These are phyloP conservation scores for Gymnopus androsaceus DNA, from an alignment of 1,284 basidiomycete genomes.

Conservation along the genomic window DNA sequence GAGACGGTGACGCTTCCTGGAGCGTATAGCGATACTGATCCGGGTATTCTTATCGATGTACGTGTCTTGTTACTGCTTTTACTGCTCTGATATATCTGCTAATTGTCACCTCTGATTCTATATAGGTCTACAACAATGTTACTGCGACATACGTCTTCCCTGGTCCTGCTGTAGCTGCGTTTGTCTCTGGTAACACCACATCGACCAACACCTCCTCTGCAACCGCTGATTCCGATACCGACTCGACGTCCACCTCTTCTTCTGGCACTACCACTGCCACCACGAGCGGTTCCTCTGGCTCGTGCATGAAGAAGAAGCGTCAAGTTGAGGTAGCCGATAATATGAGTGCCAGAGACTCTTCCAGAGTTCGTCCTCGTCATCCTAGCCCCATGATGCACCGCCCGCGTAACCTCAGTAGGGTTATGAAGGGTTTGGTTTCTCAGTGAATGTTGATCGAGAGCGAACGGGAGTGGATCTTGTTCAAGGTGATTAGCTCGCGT, in stretches of 20 bases:
- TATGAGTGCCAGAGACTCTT: background rate
- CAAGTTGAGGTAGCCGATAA: background rate
- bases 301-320: constrained; percentile 4
- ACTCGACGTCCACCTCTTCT: background rate
- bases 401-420: constrained; percentile 5
- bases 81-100: too few relatives aligned
- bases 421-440: constrained; percentile 5
- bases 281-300: background rate
- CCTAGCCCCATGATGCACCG: constrained; percentile 10
- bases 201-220: background rate
- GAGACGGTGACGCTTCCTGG: constrained; percentile 65
- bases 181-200: constrained; percentile 28
- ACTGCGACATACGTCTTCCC: constrained; percentile 48
- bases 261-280: background rate
- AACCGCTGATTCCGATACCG: constrained; percentile 7
- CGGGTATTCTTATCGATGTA: constrained; percentile 58
- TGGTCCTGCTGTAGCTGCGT: constrained; percentile 49
- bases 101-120: background rate
- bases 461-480: too few relatives aligned
- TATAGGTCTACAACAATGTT: constrained; percentile 33
- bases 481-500: too few relatives aligned
- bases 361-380: background rate
- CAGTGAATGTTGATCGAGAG: too few relatives aligned
- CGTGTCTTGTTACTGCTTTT: constrained; percentile 20
- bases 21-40: constrained; percentile 60